A percentile compares a stretch with the other conserved stretches of the same genome.
phyloP scores from a whole-genome alignment of 2,329 filamentous ascomycete genomes.

The Nemania diffusa region DNA sequence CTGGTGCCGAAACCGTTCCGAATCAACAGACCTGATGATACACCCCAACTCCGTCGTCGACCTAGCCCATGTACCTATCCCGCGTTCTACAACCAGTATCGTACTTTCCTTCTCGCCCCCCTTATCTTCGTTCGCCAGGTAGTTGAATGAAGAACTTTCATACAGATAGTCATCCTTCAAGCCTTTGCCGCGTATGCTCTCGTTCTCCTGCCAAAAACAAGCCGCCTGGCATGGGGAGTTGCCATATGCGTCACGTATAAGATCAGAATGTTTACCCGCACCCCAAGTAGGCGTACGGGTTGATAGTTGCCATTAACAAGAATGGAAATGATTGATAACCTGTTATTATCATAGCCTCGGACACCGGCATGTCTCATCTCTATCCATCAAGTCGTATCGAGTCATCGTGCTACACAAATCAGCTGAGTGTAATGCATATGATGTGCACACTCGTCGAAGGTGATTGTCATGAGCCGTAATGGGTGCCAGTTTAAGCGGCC shows the following conservation, averaged over 20 bases:
- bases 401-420: slow-evolving; percentile 38
- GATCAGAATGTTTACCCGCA: slow-evolving; percentile 23
- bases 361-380: slow-evolving; percentile 38
- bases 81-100: slow-evolving; percentile 19
- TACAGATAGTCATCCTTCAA: slow-evolving; percentile 1
- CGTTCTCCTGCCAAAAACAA: slow-evolving; percentile 27
- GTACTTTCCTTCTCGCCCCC: slow-evolving; percentile 12
- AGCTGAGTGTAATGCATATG: slow-evolving; percentile 20
- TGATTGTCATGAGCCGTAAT: slow-evolving; percentile 14
- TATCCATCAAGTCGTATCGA: slow-evolving; percentile 44
- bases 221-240: slow-evolving; percentile 23
- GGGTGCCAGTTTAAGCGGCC: slow-evolving; percentile 43
- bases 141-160: background rate
- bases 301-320: slow-evolving; percentile 31
- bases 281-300: slow-evolving; percentile 21
- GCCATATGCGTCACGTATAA: slow-evolving; percentile 24
- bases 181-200: slow-evolving; percentile 9
- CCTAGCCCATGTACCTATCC: slow-evolving; percentile 22
- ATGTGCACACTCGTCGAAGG: slow-evolving; percentile 33
- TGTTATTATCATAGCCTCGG: slow-evolving; percentile 33
- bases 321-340: slow-evolving; percentile 32
- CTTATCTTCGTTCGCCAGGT: slow-evolving; percentile 7
- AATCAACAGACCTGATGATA: slow-evolving; percentile 31
- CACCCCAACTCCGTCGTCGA: slow-evolving; percentile 29
- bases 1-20: slow-evolving; percentile 18